phyloP scores from a whole-genome alignment of 1,284 basidiomycete genomes.

The Xanthoconium separans region DNA sequence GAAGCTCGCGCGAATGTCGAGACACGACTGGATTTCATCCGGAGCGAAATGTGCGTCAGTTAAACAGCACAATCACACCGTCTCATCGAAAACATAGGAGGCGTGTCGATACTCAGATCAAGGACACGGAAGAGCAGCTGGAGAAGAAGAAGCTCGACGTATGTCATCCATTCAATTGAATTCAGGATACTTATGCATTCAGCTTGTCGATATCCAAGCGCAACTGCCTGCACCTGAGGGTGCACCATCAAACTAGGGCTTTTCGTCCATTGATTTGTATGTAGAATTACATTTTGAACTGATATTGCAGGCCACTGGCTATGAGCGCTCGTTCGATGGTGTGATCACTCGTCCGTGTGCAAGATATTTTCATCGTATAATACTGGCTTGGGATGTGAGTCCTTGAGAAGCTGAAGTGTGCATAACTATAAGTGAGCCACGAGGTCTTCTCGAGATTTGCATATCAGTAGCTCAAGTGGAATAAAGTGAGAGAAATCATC shows the following conservation, averaged over 20 bases:
- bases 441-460: neutral
- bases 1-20: slow-evolving; percentile 92
- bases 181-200: slow-evolving; percentile 13
- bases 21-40: slow-evolving; percentile 91
- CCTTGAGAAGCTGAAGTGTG: no score
- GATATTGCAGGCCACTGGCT: neutral
- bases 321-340: no score
- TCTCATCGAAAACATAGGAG: slow-evolving; percentile 48
- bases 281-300: neutral
- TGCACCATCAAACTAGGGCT: neutral
- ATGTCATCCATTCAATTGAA: slow-evolving; percentile 2
- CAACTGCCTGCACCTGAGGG: slow-evolving; percentile 40
- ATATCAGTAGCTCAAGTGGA: neutral
- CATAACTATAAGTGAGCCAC: neutral
- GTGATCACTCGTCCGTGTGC: neutral
- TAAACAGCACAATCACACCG: neutral
- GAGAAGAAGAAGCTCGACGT: slow-evolving; percentile 84
- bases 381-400: no score
- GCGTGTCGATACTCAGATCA: slow-evolving; percentile 77
- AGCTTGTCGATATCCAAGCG: slow-evolving; percentile 68
- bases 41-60: slow-evolving; percentile 77
- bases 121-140: slow-evolving; percentile 69
- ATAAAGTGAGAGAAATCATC: neutral
- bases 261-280: neutral
- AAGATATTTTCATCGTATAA: no score